Evolutionary conservation across 2,329 filamentous ascomycete species (phyloP).

Genomic region (Pseudocercospora cruenta): DNA sequence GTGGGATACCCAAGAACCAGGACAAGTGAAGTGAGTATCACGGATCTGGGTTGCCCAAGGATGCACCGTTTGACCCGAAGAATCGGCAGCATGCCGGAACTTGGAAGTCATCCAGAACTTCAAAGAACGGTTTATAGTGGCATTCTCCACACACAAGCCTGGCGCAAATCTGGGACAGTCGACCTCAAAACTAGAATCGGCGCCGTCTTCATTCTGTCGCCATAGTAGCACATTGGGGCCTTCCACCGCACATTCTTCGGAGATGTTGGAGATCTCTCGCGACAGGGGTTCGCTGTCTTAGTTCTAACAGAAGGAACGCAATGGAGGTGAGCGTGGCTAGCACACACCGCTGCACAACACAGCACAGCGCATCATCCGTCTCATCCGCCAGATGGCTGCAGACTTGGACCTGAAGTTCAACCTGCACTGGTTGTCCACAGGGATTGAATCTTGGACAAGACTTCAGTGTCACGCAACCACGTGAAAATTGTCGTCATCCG

Average conservation of each 20-base stretch:
- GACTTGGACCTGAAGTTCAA: neutral
- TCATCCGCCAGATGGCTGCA: neutral
- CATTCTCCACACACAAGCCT: conserved; percentile 5
- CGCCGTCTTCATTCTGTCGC: neutral
- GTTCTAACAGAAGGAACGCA: neutral
- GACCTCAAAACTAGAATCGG: neutral
- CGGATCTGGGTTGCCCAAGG: neutral
- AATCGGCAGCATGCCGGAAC: conserved; percentile 1
- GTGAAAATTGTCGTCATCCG: neutral
- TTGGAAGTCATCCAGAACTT: neutral
- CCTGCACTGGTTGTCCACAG: conserved; percentile 2
- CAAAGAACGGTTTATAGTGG: neutral
- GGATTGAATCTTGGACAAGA: neutral
- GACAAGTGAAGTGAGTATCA: neutral
- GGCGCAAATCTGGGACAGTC: neutral
- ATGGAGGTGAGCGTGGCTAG: neutral
- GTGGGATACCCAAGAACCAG: neutral
- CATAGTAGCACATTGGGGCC: neutral
- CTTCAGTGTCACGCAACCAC: neutral
- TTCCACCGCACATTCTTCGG: neutral
- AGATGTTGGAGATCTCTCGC: neutral
- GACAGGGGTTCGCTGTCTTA: neutral
- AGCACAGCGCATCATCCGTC: neutral
- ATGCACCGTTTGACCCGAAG: neutral
- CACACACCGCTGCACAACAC: neutral